Base-by-base conservation (phyloP, 2,329 filamentous ascomycete species). In the Monosporascus sp. region DNA sequence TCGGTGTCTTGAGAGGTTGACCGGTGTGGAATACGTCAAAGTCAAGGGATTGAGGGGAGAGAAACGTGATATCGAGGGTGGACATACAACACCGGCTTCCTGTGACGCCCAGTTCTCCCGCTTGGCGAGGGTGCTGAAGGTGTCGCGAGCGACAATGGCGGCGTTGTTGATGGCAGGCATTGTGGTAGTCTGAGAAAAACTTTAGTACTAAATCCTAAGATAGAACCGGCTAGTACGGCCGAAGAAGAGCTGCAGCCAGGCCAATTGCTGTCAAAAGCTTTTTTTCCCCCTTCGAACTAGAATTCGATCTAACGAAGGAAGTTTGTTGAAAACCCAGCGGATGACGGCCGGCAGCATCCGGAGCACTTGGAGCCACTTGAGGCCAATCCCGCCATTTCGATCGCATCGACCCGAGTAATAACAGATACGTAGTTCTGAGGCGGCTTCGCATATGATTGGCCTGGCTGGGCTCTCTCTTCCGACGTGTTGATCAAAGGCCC, bases 161-260 rank as follows among this genome's bases (percentile, higher is more conserved):
- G 65, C 63, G 52, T 61, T 66, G 62, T 62, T 68, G 50, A 69
- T 66, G 52, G 66, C 65, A 61, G 67, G 63, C 67, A 69, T 69
- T 51, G 58, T 67, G 62, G 49, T 47, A 14, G 27, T 57, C 62
- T 66, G 49, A 50, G 14, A 37, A 43, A 3, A 51, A 51, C 50
- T 24, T 49, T 57, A 53, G 48, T 55, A 59, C 45, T 53, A 56
- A 45, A 51, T 18, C 50, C 35, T 20, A 18, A 35, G 44, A 39
- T 47, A 24, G 35, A 20, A 44, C 20, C 5, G 50, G 27, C 15
- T 24, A 43, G 20, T 5, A 45, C 41, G 22, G 25, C 38, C 24
- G n/a, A 49, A 47, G 18, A 45, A 31, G 51, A 53, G 52, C 24
- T 41, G 15, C 18, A 43, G 45, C 35, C 18, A 27, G 49, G 24